Percentiles rank a stretch among this genome's conserved stretches.
phyloP scores from a whole-genome alignment of 345 rosid genomes.

The Brassica carinata region DNA sequence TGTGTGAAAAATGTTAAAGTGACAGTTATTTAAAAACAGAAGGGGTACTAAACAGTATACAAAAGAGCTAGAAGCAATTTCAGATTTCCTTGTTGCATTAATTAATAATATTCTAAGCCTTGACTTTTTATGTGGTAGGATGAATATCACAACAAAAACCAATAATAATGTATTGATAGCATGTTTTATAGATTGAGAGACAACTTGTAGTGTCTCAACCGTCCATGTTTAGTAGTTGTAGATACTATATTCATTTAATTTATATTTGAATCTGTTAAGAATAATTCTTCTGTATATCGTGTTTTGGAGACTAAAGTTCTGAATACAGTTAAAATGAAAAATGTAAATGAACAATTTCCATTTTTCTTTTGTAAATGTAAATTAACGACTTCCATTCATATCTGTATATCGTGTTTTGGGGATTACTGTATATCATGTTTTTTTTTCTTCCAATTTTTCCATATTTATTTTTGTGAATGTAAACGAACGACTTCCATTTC shows the following conservation, averaged over 20 bases:
- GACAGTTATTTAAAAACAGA: too few relatives aligned
- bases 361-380: too few relatives aligned
- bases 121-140: conserved; percentile 25
- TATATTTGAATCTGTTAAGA: neutral
- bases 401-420: too few relatives aligned
- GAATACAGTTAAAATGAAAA: neutral
- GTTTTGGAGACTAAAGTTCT: neutral
- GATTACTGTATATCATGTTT: too few relatives aligned
- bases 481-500: too few relatives aligned
- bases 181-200: neutral
- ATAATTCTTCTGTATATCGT: neutral
- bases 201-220: neutral
- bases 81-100: conserved; percentile 18
- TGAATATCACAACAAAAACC: conserved; percentile 32
- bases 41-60: neutral
- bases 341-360: neutral
- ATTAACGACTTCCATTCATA: too few relatives aligned
- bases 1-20: too few relatives aligned
- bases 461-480: too few relatives aligned
- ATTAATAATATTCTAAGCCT: conserved; percentile 30
- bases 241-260: neutral
- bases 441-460: too few relatives aligned
- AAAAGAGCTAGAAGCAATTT: conserved; percentile 14
- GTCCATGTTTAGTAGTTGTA: neutral
- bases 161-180: neutral